These are phyloP conservation scores for Globisporangium nunn DNA, from an alignment of 352 stramenopile genomes.

Conservation along the genomic window DNA sequence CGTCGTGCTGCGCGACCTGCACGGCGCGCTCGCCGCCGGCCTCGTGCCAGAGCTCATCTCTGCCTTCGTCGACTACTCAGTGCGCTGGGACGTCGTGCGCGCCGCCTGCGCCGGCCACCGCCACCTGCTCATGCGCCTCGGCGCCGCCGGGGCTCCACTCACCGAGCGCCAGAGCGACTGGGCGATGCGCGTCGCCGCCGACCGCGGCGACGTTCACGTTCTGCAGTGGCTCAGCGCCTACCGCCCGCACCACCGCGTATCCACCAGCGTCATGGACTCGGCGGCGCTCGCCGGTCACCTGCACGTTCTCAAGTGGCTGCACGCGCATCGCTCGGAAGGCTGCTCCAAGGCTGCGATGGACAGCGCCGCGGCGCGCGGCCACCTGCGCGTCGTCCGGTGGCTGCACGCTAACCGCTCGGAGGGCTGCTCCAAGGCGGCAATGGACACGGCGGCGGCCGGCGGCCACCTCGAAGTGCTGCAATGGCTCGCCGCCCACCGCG, in stretches of 20 bases:
- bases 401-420: conserved; percentile 55
- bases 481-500: conserved; percentile 52
- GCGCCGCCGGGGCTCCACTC: conserved; percentile 25
- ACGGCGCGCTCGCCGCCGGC: conserved; percentile 33
- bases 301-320: conserved; percentile 67
- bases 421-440: conserved; percentile 61
- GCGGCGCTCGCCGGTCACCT: conserved; percentile 63
- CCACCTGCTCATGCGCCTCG: conserved; percentile 43
- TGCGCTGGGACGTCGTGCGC: conserved; percentile 49
- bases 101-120: conserved; percentile 45
- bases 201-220: conserved; percentile 48
- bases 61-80: conserved; percentile 47
- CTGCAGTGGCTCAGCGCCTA: conserved; percentile 64
- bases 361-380: conserved; percentile 59
- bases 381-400: conserved; percentile 60
- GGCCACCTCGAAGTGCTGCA: conserved; percentile 60
- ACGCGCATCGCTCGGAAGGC: conserved; percentile 53
- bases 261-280: conserved; percentile 71
- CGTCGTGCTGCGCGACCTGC: conserved; percentile 32
- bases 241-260: conserved; percentile 41
- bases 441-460: conserved; percentile 63
- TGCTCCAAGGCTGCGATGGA: conserved; percentile 74
- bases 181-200: conserved; percentile 57
- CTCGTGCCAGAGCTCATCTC: conserved; percentile 39
- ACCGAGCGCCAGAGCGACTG: conserved; percentile 51